phyloP scores from a whole-genome alignment of 2,329 filamentous ascomycete genomes.

The Curvularia spicifera region DNA sequence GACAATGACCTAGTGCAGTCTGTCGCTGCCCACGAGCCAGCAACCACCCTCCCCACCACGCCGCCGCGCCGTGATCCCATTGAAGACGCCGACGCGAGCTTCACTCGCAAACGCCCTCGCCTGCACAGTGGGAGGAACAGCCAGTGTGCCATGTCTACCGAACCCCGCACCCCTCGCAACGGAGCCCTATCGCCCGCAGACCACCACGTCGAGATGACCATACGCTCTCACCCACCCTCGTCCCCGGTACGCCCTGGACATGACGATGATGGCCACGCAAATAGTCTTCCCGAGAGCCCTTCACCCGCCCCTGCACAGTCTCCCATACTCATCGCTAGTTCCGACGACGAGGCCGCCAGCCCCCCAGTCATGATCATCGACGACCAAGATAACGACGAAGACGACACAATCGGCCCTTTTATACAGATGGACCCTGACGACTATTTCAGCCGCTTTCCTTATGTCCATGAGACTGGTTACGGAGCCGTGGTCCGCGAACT shows the following conservation, averaged over 20 bases:
- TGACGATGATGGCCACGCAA: slow-evolving; percentile 20
- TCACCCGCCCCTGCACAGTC: slow-evolving; percentile 17
- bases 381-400: slow-evolving; percentile 39
- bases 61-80: slow-evolving; percentile 52
- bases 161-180: slow-evolving; percentile 25
- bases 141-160: slow-evolving; percentile 41
- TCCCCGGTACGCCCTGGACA: slow-evolving; percentile 31
- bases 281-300: slow-evolving; percentile 14
- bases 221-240: slow-evolving; percentile 44
- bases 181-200: slow-evolving; percentile 25
- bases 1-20: slow-evolving; percentile 45
- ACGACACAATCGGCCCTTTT: slow-evolving; percentile 20
- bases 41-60: slow-evolving; percentile 42
- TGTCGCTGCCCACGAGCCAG: slow-evolving; percentile 40
- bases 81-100: slow-evolving; percentile 54
- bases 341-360: slow-evolving; percentile 28
- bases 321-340: slow-evolving; percentile 25
- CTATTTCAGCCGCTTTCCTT: slow-evolving; percentile 46
- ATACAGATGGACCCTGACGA: slow-evolving; percentile 35
- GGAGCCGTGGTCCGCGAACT: slow-evolving; percentile 31
- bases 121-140: slow-evolving; percentile 49
- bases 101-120: slow-evolving; percentile 55
- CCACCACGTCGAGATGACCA: slow-evolving; percentile 49
- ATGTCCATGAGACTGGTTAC: slow-evolving; percentile 25
- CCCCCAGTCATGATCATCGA: slow-evolving; percentile 50